Evolutionary conservation across 139 green algal species (phyloP).

Genomic region (Marvania coccoides): DNA sequence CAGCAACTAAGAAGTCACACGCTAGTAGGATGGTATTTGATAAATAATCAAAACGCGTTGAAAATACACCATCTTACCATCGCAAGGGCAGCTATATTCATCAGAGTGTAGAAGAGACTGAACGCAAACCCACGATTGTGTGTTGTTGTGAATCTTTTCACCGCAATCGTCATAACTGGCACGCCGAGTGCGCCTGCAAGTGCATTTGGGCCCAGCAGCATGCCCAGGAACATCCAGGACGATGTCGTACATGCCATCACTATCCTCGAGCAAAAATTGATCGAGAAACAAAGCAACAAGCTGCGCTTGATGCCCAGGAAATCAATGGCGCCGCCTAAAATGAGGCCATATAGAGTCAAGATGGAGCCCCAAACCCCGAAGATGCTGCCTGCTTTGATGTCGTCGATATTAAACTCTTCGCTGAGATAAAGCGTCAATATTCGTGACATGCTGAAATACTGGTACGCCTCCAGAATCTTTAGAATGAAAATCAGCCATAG

Average conservation of each 20-base stretch:
- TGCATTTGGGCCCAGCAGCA: constrained; percentile 38
- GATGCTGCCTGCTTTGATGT: constrained; percentile 23
- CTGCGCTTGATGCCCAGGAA: constrained; percentile 23
- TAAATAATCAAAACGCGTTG: too few relatives aligned
- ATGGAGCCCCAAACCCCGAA: constrained; percentile 54
- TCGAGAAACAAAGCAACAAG: constrained; percentile 19
- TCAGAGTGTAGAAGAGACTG: constrained; percentile 45
- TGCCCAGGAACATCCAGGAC: constrained; percentile 16
- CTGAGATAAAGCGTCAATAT: constrained; percentile 37
- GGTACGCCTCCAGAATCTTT: constrained; percentile 43
- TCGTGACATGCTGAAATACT: constrained; percentile 42
- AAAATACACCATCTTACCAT: too few relatives aligned
- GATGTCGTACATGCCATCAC: constrained; percentile 29
- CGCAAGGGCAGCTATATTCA: constrained; percentile 53
- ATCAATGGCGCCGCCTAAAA: constrained; percentile 34
- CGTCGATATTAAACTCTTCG: constrained; percentile 39
- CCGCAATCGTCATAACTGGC: constrained; percentile 44
- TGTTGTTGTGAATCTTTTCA: constrained; percentile 30
- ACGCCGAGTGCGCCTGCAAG: constrained; percentile 35
- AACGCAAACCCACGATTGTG: constrained; percentile 41
- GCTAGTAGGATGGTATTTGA: too few relatives aligned
- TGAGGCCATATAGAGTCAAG: constrained; percentile 28
- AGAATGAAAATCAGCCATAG: constrained; percentile 41
- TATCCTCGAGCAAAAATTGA: constrained; percentile 9
- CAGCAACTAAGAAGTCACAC: too few relatives aligned